Percentiles rank a stretch among this genome's conserved stretches.
Conservation (phyloP, 2,329 filamentous ascomycete species). For the Xylariaceae sp. region DNA sequence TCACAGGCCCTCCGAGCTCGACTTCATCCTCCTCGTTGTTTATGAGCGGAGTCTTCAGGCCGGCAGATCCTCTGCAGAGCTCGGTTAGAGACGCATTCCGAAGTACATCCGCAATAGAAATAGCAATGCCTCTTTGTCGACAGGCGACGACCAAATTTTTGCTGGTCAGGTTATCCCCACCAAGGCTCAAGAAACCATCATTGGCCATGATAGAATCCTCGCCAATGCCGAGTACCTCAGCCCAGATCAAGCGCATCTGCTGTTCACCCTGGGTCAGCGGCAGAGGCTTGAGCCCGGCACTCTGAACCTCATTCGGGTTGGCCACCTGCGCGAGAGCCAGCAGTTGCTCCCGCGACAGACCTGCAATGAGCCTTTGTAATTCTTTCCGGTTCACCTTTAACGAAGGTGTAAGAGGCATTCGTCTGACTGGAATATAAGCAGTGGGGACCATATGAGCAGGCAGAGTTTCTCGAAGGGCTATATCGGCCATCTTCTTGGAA, state of each 20-base stretch:
- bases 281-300: slow-evolving; percentile 38
- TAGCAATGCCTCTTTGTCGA: slow-evolving; percentile 35
- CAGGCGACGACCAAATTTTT: slow-evolving; percentile 40
- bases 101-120: slow-evolving; percentile 41
- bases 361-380: slow-evolving; percentile 40
- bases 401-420: slow-evolving; percentile 44
- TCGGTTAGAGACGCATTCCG: slow-evolving; percentile 38
- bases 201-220: slow-evolving; percentile 36
- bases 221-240: slow-evolving; percentile 35
- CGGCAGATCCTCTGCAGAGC: slow-evolving; percentile 33
- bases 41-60: slow-evolving; percentile 16
- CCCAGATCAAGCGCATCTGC: slow-evolving; percentile 45
- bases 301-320: slow-evolving; percentile 32
- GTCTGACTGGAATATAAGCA: slow-evolving; percentile 43
- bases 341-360: slow-evolving; percentile 39
- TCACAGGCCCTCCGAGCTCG: slow-evolving; percentile 4
- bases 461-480: slow-evolving; percentile 34
- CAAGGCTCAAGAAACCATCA: slow-evolving; percentile 42
- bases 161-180: slow-evolving; percentile 43
- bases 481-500: slow-evolving; percentile 40
- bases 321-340: slow-evolving; percentile 35
- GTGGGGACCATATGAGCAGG: slow-evolving; percentile 41
- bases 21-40: slow-evolving; percentile 5
- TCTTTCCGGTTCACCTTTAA: slow-evolving; percentile 47
- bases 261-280: slow-evolving; percentile 45